Evolutionary conservation across 345 rosid genomes (phyloP).

Genomic region (Arabidopsis suecica): DNA sequence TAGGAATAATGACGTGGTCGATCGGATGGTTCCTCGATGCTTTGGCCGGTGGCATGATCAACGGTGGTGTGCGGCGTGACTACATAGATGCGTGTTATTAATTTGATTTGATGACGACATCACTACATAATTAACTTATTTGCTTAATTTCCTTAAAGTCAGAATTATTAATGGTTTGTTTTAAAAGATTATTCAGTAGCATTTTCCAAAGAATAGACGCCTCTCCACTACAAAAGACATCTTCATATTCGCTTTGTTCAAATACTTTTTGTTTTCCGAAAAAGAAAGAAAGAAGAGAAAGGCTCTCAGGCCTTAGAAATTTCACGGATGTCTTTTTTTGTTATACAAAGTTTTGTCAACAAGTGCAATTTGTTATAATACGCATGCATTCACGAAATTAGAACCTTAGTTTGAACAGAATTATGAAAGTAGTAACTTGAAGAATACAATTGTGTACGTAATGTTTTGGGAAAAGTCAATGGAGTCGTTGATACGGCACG

Average conservation of each 20-base stretch:
- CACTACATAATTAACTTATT: not conserved
- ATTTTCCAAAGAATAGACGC: not conserved
- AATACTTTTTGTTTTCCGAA: not conserved
- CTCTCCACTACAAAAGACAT: conserved; percentile 8
- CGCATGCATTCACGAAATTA: not conserved
- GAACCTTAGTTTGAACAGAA: not conserved
- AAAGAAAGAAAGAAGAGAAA: too few species aligned
- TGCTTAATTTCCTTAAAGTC: not conserved
- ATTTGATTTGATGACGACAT: not conserved
- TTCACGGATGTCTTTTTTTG: not conserved
- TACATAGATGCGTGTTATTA: not conserved
- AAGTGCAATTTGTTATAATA: not conserved
- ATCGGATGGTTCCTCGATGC: conserved; percentile 7
- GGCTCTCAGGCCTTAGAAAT: not conserved
- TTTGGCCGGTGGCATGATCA: conserved; percentile 33
- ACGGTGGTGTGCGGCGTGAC: conserved; percentile 16
- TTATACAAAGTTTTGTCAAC: not conserved
- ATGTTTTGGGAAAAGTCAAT: conserved; percentile 17
- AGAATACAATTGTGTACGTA: not conserved
- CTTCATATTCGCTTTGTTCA: not conserved
- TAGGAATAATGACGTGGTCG: conserved; percentile 1
- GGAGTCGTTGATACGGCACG: conserved; percentile 29
- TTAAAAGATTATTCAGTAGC: not conserved
- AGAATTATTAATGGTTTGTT: not conserved
- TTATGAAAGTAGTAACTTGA: not conserved